phyloP scores from a whole-genome alignment of 495 filamentous ascomycete species.

The Xylaria castorea region DNA sequence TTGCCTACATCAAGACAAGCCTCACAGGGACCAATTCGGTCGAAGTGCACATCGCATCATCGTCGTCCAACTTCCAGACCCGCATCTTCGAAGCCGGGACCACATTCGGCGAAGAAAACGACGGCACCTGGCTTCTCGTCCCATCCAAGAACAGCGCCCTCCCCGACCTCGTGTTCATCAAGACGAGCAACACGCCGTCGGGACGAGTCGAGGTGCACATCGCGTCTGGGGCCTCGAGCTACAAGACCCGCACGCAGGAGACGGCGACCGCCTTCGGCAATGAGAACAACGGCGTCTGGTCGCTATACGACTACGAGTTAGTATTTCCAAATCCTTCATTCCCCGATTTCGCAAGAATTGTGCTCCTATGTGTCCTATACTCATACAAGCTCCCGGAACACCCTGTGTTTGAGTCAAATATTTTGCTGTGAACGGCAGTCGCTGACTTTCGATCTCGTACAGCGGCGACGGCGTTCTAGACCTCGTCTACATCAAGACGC shows the following conservation, averaged over 20 bases:
- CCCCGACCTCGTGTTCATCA: constrained; percentile 21
- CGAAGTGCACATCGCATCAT: constrained; percentile 23
- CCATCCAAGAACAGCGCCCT: constrained; percentile 15
- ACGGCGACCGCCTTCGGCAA: constrained; percentile 19
- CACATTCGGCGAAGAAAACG: constrained; percentile 16
- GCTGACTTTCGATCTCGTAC: too few relatives aligned
- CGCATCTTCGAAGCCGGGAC: constrained; percentile 22
- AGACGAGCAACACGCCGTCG: constrained; percentile 22
- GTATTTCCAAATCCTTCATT: too few relatives aligned
- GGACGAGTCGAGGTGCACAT: constrained; percentile 21
- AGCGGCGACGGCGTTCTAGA: constrained; percentile 13
- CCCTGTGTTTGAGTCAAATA: too few relatives aligned
- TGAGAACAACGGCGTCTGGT: constrained; percentile 22
- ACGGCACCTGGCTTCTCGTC: constrained; percentile 22
- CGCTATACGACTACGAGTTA: constrained; percentile 20
- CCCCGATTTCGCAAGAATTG: too few relatives aligned
- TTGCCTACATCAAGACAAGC: constrained; percentile 20
- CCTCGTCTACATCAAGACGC: constrained; percentile 25
- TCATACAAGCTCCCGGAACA: too few relatives aligned
- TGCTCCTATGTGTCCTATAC: too few relatives aligned
- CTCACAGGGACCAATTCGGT: constrained; percentile 12
- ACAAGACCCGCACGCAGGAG: constrained; percentile 11
- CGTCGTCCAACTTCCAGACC: constrained; percentile 16
- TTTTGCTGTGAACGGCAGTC: too few relatives aligned
- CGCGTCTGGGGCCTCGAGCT: constrained; percentile 20